Conservation (phyloP, 768 basidiomycete species). For the Tricholoma sp. region DNA sequence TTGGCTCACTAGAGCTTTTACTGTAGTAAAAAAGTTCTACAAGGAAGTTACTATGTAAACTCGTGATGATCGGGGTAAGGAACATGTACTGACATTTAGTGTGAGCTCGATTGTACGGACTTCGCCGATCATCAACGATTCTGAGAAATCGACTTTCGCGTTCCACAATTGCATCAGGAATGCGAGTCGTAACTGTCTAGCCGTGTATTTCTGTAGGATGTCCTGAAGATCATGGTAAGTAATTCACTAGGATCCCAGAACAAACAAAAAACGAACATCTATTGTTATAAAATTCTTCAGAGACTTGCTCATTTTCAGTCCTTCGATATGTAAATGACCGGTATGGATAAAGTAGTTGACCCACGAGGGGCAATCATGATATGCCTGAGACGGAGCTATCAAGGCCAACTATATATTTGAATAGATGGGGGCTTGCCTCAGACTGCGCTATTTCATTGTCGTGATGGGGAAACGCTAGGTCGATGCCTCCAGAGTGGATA, state of each 20-base stretch:
- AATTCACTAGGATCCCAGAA: constrained; percentile 3
- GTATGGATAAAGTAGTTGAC: constrained; percentile 99
- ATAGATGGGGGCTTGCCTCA: constrained; percentile 51
- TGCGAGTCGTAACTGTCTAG: constrained; percentile 86
- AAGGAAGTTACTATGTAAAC: constrained; percentile 6
- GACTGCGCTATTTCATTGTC: constrained; percentile 98
- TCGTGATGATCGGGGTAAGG: constrained; percentile 6
- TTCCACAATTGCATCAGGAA: constrained; percentile 93
- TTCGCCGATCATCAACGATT: constrained; percentile 84
- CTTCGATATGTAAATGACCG: constrained; percentile 96
- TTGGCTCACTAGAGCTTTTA: constrained; percentile 74
- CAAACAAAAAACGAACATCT: constrained; percentile 46
- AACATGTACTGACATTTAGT: constrained; percentile 63
- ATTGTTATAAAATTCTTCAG: constrained; percentile 99
- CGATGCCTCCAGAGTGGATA: constrained; percentile 96
- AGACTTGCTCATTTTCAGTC: constrained; percentile 98
- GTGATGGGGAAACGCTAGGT: constrained; percentile 98
- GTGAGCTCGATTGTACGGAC: constrained; percentile 78
- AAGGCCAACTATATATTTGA: background rate
- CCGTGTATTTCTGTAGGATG: constrained; percentile 74
- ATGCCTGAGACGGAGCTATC: constrained; percentile 54
- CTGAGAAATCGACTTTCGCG: constrained; percentile 90
- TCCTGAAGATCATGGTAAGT: constrained; percentile 45
- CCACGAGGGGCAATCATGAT: constrained; percentile 88
- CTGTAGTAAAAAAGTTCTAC: constrained; percentile 91